Base-by-base conservation (phyloP, 73 alveolate species). In the Paramecium sonneborni region DNA sequence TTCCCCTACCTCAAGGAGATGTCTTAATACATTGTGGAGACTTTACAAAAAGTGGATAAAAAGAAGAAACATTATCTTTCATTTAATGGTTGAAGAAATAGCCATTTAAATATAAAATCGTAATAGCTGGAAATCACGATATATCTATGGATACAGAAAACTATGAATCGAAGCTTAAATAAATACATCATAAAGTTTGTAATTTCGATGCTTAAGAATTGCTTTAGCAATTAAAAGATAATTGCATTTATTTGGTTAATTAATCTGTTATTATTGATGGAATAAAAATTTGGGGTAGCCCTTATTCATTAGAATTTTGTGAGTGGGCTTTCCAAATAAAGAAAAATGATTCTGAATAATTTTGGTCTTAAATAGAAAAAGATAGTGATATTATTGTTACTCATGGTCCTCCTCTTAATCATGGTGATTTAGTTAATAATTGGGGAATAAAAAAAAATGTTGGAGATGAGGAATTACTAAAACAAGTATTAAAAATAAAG, bases 281-380 rank as follows among this genome's bases (percentile, higher is more conserved):
- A 9, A 39, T 41, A 15, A 79, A 79, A 24, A 39, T 79, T 79
- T 79, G 90, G 90, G 90, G 90, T 5, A 79, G 90, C 10, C 90
- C 90, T 24, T 79, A 79, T 21, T 43, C 76, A n/a, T 79, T 79
- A 79, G 76, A 79, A 12, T 79, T 43, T 20, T 23, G 56, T 34
- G 43, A 46, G 11, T 79, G 90, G 90, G 90, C 76, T 0, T 79
- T 79, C 26, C 41, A 38, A 79, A 10, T 79, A 24, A 12, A 43
- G 14, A 9, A 5, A 8, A 46, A 79, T n/a, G 12, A 79, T 18
- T 74, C 90, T 24, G 74, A 39, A 23, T 11, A 12, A 44, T 46
- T 79, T 43, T 79, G 90, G 90, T 21, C 69, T 24, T 79, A 79
- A 44, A 79, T 79, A 15, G 90, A 79, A 14, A 23, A 79, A 43